phyloP scores from a whole-genome alignment of 1,284 basidiomycete species.

The Cutaneotrichosporon cyanovorans region DNA sequence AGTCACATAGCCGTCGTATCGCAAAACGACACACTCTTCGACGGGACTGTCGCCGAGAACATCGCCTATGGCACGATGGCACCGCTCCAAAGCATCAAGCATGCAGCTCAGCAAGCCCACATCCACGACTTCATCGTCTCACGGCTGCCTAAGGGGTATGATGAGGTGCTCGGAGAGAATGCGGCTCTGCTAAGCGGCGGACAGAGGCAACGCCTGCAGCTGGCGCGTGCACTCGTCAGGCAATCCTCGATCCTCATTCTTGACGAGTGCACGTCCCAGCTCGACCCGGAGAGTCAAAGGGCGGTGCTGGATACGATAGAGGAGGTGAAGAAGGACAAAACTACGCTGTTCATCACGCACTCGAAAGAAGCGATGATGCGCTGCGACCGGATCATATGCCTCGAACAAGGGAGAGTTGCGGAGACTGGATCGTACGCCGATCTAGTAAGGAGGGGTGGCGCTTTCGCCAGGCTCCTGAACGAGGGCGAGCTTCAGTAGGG shows the following conservation, averaged over 20 bases:
- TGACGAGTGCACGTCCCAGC: slow-evolving; percentile 88
- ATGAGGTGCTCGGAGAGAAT: slow-evolving; percentile 80
- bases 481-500: slow-evolving; percentile 76
- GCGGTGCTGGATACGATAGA: slow-evolving; percentile 69
- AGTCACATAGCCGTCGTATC: slow-evolving; percentile 75
- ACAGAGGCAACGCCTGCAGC: slow-evolving; percentile 85
- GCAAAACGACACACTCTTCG: slow-evolving; percentile 79
- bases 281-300: slow-evolving; percentile 74
- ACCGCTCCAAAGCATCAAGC: slow-evolving; percentile 54
- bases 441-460: slow-evolving; percentile 60
- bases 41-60: slow-evolving; percentile 74
- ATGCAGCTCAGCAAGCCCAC: slow-evolving; percentile 66
- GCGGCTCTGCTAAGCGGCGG: slow-evolving; percentile 83
- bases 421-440: slow-evolving; percentile 73
- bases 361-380: slow-evolving; percentile 82
- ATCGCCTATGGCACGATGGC: slow-evolving; percentile 68
- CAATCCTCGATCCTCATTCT: slow-evolving; percentile 70
- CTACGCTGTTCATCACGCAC: slow-evolving; percentile 88
- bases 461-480: slow-evolving; percentile 72
- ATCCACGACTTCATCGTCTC: slow-evolving; percentile 78
- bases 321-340: slow-evolving; percentile 48
- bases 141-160: slow-evolving; percentile 70
- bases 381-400: slow-evolving; percentile 81
- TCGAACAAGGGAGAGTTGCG: slow-evolving; percentile 66
- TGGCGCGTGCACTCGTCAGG: slow-evolving; percentile 77